Conservation (phyloP, 768 basidiomycete species). For the Mycena olivaceomarginata region DNA sequence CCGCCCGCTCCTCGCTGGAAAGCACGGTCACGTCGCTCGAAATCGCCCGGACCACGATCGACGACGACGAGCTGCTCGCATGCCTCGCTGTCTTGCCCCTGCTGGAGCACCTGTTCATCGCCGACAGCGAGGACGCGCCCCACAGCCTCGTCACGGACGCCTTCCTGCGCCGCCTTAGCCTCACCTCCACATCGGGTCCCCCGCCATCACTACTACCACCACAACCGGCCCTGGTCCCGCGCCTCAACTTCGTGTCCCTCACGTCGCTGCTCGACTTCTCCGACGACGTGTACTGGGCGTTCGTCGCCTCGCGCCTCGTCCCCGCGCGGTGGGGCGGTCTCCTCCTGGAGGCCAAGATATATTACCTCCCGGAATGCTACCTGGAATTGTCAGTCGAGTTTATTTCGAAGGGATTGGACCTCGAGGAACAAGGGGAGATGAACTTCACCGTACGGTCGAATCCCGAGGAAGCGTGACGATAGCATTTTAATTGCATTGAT, state of each 20-base stretch:
- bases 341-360: constrained; percentile 6
- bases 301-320: not conserved
- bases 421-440: not conserved
- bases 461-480: not conserved
- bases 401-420: not conserved
- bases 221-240: not conserved
- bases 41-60: not conserved
- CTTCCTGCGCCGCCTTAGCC: not conserved
- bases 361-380: constrained; percentile 11
- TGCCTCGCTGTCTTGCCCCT: constrained; percentile 16
- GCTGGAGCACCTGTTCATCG: constrained; percentile 6
- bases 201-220: too few relatives aligned
- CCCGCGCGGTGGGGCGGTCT: not conserved
- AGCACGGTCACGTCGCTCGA: constrained; percentile 3
- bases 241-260: constrained; percentile 13
- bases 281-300: constrained; percentile 18
- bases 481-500: not conserved
- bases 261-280: constrained; percentile 13
- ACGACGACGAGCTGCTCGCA: not conserved
- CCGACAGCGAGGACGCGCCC: not conserved
- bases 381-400: not conserved
- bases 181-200: not conserved
- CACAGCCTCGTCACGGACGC: constrained; percentile 17
- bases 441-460: not conserved
- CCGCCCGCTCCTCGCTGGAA: constrained; percentile 10